Conservation (phyloP, 352 stramenopile species). For the Elongisporangium prolatum region DNA sequence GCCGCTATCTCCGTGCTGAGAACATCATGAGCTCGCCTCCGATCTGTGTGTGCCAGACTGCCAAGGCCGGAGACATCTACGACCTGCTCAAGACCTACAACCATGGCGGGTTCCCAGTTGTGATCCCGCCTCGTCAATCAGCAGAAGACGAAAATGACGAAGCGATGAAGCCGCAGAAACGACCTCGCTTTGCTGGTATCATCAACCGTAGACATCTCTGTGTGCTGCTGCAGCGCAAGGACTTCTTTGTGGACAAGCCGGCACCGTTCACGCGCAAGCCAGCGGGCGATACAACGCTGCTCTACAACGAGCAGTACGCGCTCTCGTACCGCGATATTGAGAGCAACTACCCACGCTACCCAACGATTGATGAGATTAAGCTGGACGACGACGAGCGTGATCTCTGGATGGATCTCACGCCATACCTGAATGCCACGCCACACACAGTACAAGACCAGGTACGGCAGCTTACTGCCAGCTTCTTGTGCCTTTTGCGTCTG, state of each 20-base stretch:
- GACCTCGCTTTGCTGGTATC: constrained; percentile 60
- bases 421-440: constrained; percentile 96
- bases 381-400: constrained; percentile 87
- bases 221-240: constrained; percentile 79
- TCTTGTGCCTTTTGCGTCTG: not conserved
- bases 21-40: constrained; percentile 77
- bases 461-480: not conserved
- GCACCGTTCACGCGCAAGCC: constrained; percentile 73
- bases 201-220: constrained; percentile 77
- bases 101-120: constrained; percentile 74
- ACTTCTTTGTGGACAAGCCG: constrained; percentile 79
- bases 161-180: constrained; percentile 13
- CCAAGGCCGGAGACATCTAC: constrained; percentile 75
- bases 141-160: constrained; percentile 22
- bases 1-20: constrained; percentile 61
- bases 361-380: constrained; percentile 83
- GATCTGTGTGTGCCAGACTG: constrained; percentile 61
- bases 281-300: constrained; percentile 68
- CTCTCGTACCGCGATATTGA: constrained; percentile 84
- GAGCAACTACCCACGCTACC: constrained; percentile 78
- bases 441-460: constrained; percentile 93
- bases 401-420: constrained; percentile 93
- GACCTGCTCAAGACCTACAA: constrained; percentile 64
- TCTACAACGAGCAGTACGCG: constrained; percentile 86
- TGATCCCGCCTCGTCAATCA: constrained; percentile 36